Percentiles rank a stretch among this genome's conserved stretches.
These are phyloP conservation scores for Trichophyton benhamiae DNA, from an alignment of 2,329 filamentous ascomycete species.

Conservation along the genomic window DNA sequence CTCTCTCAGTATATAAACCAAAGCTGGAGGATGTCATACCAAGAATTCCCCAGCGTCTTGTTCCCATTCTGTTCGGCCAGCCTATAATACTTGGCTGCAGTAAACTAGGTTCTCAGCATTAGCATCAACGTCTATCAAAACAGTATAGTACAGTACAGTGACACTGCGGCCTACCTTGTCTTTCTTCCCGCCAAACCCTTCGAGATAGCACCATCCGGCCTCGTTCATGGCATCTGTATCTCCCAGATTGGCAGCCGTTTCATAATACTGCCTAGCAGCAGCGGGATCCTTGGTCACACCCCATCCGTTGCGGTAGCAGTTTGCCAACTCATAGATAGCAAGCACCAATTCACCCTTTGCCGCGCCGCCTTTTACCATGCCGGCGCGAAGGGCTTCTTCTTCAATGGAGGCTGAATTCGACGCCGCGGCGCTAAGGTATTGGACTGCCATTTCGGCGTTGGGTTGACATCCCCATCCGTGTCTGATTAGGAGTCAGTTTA, in stretches of 20 bases:
- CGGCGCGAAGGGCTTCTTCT: constrained; percentile 68
- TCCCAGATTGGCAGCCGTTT: constrained; percentile 90
- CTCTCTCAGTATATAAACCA: neutral
- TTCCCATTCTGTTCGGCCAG: constrained; percentile 77
- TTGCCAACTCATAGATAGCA: constrained; percentile 78
- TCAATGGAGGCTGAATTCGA: constrained; percentile 83
- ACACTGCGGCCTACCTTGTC: constrained; percentile 66
- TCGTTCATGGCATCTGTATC: constrained; percentile 98
- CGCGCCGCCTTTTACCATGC: constrained; percentile 82
- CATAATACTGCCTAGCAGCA: constrained; percentile 84
- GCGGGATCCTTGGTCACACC: constrained; percentile 74
- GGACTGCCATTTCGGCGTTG: constrained; percentile 60
- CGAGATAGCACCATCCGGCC: constrained; percentile 85
- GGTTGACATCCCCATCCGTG: constrained; percentile 85
- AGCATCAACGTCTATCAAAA: constrained; percentile 9
- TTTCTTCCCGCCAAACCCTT: constrained; percentile 95
- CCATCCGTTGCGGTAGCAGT: constrained; percentile 82
- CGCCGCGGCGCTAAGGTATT: constrained; percentile 76
- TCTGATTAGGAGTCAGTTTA: constrained; percentile 32
- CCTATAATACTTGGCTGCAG: constrained; percentile 72
- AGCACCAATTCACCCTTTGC: constrained; percentile 94
- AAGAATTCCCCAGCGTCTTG: constrained; percentile 87
- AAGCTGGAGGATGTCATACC: constrained; percentile 44
- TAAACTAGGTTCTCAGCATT: constrained; percentile 8
- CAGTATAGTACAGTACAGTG: neutral